phyloP scores from a whole-genome alignment of 495 filamentous ascomycete genomes.

The Lineolata rhizophorae region DNA sequence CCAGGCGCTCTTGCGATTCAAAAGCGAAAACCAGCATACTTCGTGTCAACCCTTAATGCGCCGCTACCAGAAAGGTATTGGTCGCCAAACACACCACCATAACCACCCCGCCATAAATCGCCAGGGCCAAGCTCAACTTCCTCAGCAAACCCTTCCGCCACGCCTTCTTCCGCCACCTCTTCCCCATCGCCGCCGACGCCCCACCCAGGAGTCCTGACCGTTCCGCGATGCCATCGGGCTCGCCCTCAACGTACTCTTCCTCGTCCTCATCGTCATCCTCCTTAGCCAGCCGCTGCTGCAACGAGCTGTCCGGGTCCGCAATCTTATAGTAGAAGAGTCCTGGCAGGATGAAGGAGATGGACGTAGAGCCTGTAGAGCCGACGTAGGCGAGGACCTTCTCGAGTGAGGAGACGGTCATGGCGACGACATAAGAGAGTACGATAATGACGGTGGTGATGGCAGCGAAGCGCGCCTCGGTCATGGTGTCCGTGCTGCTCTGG shows the following conservation, averaged over 20 bases:
- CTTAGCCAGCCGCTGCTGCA: conserved; percentile 68
- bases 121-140: conserved; percentile 49
- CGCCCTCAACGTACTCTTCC: conserved; percentile 18
- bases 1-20: too few species aligned
- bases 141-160: conserved; percentile 42
- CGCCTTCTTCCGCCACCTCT: conserved; percentile 14
- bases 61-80: conserved; percentile 53
- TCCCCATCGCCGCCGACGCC: conserved; percentile 4
- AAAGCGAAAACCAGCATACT: too few species aligned
- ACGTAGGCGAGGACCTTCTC: conserved; percentile 88
- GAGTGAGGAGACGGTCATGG: conserved; percentile 74
- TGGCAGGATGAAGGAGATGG: conserved; percentile 89
- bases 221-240: conserved; percentile 7
- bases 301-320: conserved; percentile 56
- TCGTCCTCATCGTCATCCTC: conserved; percentile 54
- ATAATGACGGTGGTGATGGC: conserved; percentile 71
- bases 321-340: conserved; percentile 98
- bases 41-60: too few species aligned
- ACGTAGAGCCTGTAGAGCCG: conserved; percentile 78
- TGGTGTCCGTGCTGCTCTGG: conserved; percentile 2
- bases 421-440: conserved; percentile 61
- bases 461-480: conserved; percentile 62
- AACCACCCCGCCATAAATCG: conserved; percentile 63
- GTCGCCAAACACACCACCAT: conserved; percentile 77
- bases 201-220: conserved; percentile 11